These are phyloP conservation scores for Pythium angustatum DNA, from an alignment of 352 stramenopile species.

Conservation along the genomic window DNA sequence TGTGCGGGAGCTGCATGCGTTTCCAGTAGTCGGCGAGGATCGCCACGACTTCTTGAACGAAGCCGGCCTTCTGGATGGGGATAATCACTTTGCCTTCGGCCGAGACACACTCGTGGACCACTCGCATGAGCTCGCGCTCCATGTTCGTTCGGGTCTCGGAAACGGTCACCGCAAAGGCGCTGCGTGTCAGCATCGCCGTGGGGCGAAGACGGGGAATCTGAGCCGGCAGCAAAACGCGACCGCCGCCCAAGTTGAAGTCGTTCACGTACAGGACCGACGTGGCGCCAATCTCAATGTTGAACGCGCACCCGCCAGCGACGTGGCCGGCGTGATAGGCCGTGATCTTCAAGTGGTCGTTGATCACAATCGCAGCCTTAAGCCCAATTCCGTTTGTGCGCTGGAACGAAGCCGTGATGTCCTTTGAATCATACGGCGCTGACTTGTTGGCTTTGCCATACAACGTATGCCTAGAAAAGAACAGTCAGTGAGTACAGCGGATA, in stretches of 20 bases:
- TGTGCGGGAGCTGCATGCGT: slow-evolving; percentile 47
- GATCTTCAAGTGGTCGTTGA: slow-evolving; percentile 73
- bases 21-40: slow-evolving; percentile 78
- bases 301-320: slow-evolving; percentile 73
- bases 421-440: slow-evolving; percentile 44
- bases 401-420: slow-evolving; percentile 65
- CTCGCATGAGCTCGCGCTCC: slow-evolving; percentile 80
- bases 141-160: slow-evolving; percentile 82
- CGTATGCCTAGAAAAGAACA: slow-evolving; percentile 46
- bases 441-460: slow-evolving; percentile 51
- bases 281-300: slow-evolving; percentile 71
- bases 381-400: slow-evolving; percentile 46
- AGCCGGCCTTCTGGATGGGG: slow-evolving; percentile 72
- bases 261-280: slow-evolving; percentile 76
- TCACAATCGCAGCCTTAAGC: slow-evolving; percentile 53
- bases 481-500: too few relatives aligned
- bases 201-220: slow-evolving; percentile 70
- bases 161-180: slow-evolving; percentile 78
- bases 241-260: slow-evolving; percentile 78
- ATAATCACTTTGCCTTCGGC: slow-evolving; percentile 84
- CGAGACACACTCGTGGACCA: slow-evolving; percentile 74
- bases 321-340: slow-evolving; percentile 83
- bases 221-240: slow-evolving; percentile 64
- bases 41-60: slow-evolving; percentile 77
- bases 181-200: slow-evolving; percentile 61